These are phyloP conservation scores for Monilinia laxa DNA, from an alignment of 2,329 filamentous ascomycete species.

Conservation along the genomic window DNA sequence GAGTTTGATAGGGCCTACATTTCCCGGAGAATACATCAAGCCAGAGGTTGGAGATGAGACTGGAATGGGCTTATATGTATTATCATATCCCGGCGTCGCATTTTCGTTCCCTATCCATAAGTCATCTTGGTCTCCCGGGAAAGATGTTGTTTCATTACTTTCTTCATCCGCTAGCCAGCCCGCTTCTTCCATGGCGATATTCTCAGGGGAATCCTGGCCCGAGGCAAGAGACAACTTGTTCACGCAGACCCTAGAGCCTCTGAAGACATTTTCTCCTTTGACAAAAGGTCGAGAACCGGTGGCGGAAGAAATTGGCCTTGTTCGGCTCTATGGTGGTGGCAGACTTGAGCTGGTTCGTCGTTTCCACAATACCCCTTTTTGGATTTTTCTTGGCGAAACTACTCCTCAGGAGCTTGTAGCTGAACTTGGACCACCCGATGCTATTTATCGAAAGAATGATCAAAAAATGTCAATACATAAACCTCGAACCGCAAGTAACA, in stretches of 20 bases:
- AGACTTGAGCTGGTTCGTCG: constrained; percentile 75
- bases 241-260: constrained; percentile 69
- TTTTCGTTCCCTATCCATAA: constrained; percentile 82
- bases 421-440: constrained; percentile 88
- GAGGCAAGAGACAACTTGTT: constrained; percentile 76
- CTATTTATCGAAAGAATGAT: constrained; percentile 89
- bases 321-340: constrained; percentile 76
- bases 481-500: constrained; percentile 54
- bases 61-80: constrained; percentile 72
- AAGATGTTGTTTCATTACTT: constrained; percentile 83
- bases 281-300: constrained; percentile 73
- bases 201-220: constrained; percentile 86
- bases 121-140: constrained; percentile 70
- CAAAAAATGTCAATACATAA: constrained; percentile 85
- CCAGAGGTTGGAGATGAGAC: constrained; percentile 53
- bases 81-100: constrained; percentile 92
- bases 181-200: constrained; percentile 86
- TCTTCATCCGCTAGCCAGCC: constrained; percentile 74
- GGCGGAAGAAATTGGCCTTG: constrained; percentile 84
- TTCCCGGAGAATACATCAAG: constrained; percentile 86
- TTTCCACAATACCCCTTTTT: constrained; percentile 63
- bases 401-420: constrained; percentile 89
- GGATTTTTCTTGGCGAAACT: constrained; percentile 78
- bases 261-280: constrained; percentile 68
- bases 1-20: constrained; percentile 87